These are phyloP conservation scores for Rhizopogon salebrosus DNA, from an alignment of 768 basidiomycete species.

Conservation along the genomic window DNA sequence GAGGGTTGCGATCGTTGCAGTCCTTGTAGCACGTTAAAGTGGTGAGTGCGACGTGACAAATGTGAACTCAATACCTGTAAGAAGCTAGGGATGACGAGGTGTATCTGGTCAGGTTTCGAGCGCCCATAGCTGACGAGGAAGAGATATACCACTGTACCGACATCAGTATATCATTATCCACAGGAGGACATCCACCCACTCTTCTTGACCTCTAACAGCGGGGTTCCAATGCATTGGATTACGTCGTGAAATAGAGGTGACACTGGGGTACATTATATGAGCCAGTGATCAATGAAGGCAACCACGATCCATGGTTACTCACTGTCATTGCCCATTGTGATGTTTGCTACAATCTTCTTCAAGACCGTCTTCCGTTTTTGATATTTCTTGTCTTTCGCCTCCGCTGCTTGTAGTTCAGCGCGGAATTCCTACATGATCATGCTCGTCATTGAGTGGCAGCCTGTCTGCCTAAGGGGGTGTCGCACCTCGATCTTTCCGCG, in stretches of 20 bases:
- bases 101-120: constrained; percentile 89
- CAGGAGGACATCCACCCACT: constrained; percentile 50
- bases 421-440: constrained; percentile 67
- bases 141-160: constrained; percentile 83
- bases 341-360: constrained; percentile 98
- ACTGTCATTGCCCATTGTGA: constrained; percentile 99
- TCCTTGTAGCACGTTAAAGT: constrained; percentile 53
- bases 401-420: constrained; percentile 84
- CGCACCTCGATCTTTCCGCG: constrained; percentile 86
- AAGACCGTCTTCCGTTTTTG: constrained; percentile 88
- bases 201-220: constrained; percentile 97
- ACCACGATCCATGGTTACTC: constrained; percentile 30
- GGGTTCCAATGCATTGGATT: constrained; percentile 91
- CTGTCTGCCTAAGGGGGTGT: constrained; percentile 4
- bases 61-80: constrained; percentile 52
- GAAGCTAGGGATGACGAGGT: constrained; percentile 86
- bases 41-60: not conserved
- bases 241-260: constrained; percentile 94
- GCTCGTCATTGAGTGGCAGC: constrained; percentile 10
- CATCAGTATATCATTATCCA: not conserved
- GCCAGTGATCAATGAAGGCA: constrained; percentile 7
- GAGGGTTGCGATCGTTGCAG: constrained; percentile 91
- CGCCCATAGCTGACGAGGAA: constrained; percentile 97
- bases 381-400: constrained; percentile 95
- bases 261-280: constrained; percentile 48